Evolutionary conservation across 331 rosid species (phyloP), one percentile per base, ranked within the genome.

Genomic region (Phaseolus coccineus): DNA sequence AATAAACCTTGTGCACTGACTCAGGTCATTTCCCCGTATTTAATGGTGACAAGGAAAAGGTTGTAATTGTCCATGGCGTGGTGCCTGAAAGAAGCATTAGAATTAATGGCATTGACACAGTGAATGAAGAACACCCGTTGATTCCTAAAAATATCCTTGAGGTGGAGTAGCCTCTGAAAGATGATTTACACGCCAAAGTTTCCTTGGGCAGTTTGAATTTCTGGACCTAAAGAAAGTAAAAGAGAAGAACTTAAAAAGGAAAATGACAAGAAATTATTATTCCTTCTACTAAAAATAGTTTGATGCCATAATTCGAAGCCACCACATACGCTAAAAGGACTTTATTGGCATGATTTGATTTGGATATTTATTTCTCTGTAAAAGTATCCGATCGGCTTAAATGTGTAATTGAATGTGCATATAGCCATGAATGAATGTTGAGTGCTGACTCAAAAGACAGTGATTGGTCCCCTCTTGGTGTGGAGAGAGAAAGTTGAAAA

Each of bases 391-490:
- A 48, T 48, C 4, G 69, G 66, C 15, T 35, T 79, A 24, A 46
- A 31, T 14, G 61, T 30, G 58, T 6, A 57, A 46, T 69, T 79
- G 19, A 70, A 59, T 70, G 72, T 51, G 72, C 37, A 51, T 39
- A 66, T 74, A 46, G 64, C 69, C 15, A 44, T 35, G 47, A 2
- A 42, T 42, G 42, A 37, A 37, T 37, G 80, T 50, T 47, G 62
- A 55, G 84, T 81, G 77, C 73, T 48, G 81, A 37, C 68, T 69
- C 72, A 57, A 76, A 69, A 58, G 59, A 76, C 77, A 81, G 66
- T 28, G 76, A 33, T 57, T 57, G 84, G 80, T 81, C 71, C 80
- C 75, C 81, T 15, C 72, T 46, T 33, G 31, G 1, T 44, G 57
- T 62, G 37, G 65, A 47, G 14, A 39, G 56, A 61, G 67, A 61